Evolutionary conservation across 2,329 filamentous ascomycete genomes (phyloP).

Genomic region (Elsinoe australis): DNA sequence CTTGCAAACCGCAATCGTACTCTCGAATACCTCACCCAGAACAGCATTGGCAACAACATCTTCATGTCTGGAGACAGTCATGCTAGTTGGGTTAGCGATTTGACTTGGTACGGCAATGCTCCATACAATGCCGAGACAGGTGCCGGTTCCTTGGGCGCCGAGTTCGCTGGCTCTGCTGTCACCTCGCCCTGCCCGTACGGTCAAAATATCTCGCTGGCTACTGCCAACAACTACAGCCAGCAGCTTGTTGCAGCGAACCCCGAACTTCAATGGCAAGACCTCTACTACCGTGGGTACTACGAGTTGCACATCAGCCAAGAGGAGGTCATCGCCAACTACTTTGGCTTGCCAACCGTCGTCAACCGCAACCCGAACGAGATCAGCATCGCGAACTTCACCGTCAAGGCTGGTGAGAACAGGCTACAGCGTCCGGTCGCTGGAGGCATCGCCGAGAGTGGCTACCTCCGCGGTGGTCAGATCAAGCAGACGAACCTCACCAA

Average conservation of each 20-base stretch:
- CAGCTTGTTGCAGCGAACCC: slow-evolving; percentile 45
- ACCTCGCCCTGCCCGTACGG: slow-evolving; percentile 53
- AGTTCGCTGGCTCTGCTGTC: slow-evolving; percentile 59
- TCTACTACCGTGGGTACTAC: slow-evolving; percentile 68
- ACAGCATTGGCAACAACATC: slow-evolving; percentile 65
- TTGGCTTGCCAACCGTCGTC: slow-evolving; percentile 54
- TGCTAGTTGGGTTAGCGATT: slow-evolving; percentile 49
- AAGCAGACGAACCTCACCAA: slow-evolving; percentile 32
- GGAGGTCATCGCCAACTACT: slow-evolving; percentile 56
- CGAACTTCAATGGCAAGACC: slow-evolving; percentile 64
- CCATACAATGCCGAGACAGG: slow-evolving; percentile 31
- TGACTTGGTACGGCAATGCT: slow-evolving; percentile 37
- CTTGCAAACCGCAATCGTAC: slow-evolving; percentile 64
- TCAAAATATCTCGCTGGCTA: slow-evolving; percentile 48
- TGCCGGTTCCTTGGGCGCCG: slow-evolving; percentile 39
- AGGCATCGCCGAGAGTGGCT: slow-evolving; percentile 49
- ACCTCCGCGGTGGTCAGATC: slow-evolving; percentile 44
- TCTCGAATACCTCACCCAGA: slow-evolving; percentile 56
- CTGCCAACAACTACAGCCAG: slow-evolving; percentile 43
- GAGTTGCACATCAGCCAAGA: slow-evolving; percentile 53
- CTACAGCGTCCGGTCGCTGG: slow-evolving; percentile 45
- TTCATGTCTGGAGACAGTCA: slow-evolving; percentile 66
- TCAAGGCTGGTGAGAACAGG: slow-evolving; percentile 53
- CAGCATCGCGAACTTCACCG: slow-evolving; percentile 62
- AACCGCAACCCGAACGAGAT: slow-evolving; percentile 57